Evolutionary conservation across 352 stramenopile genomes (phyloP).

Genomic region (Pythium brassicae): DNA sequence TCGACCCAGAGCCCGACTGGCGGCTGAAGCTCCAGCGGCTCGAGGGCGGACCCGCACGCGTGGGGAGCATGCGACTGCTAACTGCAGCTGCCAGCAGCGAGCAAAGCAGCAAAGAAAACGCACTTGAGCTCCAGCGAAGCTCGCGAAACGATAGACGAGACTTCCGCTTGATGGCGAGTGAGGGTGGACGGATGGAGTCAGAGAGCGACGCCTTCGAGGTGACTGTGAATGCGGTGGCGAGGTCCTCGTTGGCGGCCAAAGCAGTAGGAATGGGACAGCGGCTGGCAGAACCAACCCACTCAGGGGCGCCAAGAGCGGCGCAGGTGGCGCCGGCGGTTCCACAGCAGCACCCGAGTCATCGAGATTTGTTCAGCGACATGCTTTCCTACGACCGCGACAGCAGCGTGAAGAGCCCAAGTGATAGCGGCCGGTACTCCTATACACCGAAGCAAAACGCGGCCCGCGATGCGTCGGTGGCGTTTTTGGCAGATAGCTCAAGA

Average conservation of each 20-base stretch:
- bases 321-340: neutral
- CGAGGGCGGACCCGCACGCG: constrained; percentile 10
- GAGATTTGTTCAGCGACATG: constrained; percentile 48
- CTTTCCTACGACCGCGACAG: constrained; percentile 8
- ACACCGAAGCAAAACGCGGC: neutral
- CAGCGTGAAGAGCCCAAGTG: neutral
- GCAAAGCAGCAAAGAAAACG: neutral
- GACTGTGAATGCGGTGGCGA: neutral
- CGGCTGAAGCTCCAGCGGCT: constrained; percentile 37
- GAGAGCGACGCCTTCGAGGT: neutral
- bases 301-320: neutral
- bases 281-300: neutral
- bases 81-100: neutral
- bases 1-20: constrained; percentile 57
- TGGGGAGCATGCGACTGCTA: neutral
- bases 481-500: neutral
- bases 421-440: constrained; percentile 8
- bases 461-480: too few species aligned
- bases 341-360: neutral
- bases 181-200: too few species aligned
- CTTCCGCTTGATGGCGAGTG: too few species aligned
- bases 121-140: neutral
- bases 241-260: neutral
- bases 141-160: neutral
- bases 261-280: neutral